These are phyloP conservation scores for Penicillium vulpinum DNA, from an alignment of 2,329 filamentous ascomycete species.

Conservation along the genomic window DNA sequence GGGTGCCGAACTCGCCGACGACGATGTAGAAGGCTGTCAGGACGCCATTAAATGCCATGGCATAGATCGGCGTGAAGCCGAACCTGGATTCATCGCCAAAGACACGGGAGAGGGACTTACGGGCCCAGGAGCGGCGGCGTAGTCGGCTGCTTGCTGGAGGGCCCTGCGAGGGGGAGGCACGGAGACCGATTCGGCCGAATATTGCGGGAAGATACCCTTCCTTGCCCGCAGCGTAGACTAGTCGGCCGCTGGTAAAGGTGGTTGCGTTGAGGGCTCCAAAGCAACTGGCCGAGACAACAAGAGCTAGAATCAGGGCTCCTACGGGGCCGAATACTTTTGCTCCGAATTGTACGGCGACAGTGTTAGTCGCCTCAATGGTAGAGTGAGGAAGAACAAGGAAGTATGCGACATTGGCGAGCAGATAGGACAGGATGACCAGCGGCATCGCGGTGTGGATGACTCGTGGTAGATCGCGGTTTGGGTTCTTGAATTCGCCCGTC, in stretches of 20 bases:
- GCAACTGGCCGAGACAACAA: conserved; percentile 87
- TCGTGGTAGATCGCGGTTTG: conserved; percentile 81
- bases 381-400: conserved; percentile 85
- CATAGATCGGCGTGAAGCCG: conserved; percentile 92
- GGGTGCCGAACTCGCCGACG: conserved; percentile 85
- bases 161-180: conserved; percentile 33
- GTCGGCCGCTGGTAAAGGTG: conserved; percentile 85
- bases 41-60: conserved; percentile 75
- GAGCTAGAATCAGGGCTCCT: conserved; percentile 78
- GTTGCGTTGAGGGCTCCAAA: conserved; percentile 94
- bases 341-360: conserved; percentile 93
- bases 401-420: conserved; percentile 89
- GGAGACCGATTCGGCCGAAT: conserved; percentile 79
- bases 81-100: conserved; percentile 76
- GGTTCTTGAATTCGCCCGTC: conserved; percentile 93
- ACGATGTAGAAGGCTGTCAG: conserved; percentile 76
- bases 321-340: conserved; percentile 81
- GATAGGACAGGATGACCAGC: conserved; percentile 83
- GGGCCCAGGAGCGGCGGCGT: conserved; percentile 55
- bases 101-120: conserved; percentile 59
- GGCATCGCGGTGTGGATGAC: conserved; percentile 98
- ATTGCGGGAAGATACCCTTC: conserved; percentile 87
- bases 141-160: conserved; percentile 36
- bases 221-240: conserved; percentile 92
- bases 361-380: conserved; percentile 83